Conservation (phyloP, 1,139 yeast genomes). For the Saccharomyces pastorianus region DNA sequence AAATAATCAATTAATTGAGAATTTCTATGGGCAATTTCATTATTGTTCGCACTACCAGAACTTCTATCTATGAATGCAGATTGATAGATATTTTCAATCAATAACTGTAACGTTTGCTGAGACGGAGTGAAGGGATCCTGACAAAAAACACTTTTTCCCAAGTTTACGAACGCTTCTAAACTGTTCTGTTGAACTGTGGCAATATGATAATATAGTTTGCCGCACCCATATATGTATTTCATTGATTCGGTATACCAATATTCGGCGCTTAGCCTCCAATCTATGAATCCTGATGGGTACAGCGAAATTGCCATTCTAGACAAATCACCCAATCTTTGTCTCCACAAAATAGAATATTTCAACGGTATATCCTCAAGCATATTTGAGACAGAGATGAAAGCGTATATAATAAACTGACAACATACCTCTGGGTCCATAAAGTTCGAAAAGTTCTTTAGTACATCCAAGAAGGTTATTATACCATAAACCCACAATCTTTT, state of each 20-base stretch:
- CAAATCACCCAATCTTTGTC: conserved; percentile 72
- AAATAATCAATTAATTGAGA: conserved; percentile 30
- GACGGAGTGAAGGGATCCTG: conserved; percentile 80
- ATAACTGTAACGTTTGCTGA: conserved; percentile 63
- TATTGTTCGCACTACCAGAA: conserved; percentile 15
- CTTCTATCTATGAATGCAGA: conserved; percentile 43
- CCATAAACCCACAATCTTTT: conserved; percentile 81
- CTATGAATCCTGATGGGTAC: conserved; percentile 66
- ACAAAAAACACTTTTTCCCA: conserved; percentile 69
- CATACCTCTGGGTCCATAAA: conserved; percentile 38
- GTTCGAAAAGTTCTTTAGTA: conserved; percentile 61
- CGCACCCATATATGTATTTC: conserved; percentile 68
- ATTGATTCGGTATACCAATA: conserved; percentile 67
- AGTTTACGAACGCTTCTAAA: conserved; percentile 66
- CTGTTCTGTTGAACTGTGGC: conserved; percentile 78
- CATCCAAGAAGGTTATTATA: conserved; percentile 68
- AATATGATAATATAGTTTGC: conserved; percentile 73
- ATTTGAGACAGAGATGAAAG: conserved; percentile 37
- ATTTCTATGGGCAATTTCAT: conserved; percentile 14
- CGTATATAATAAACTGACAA: conserved; percentile 36
- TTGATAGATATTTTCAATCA: conserved; percentile 71
- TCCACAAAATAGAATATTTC: conserved; percentile 52
- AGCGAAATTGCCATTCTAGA: conserved; percentile 78
- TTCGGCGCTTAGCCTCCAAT: conserved; percentile 74
- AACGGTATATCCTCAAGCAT: conserved; percentile 45